Conservation (phyloP, 208 protist species). For the Blastocrithidia nonstop region DNA sequence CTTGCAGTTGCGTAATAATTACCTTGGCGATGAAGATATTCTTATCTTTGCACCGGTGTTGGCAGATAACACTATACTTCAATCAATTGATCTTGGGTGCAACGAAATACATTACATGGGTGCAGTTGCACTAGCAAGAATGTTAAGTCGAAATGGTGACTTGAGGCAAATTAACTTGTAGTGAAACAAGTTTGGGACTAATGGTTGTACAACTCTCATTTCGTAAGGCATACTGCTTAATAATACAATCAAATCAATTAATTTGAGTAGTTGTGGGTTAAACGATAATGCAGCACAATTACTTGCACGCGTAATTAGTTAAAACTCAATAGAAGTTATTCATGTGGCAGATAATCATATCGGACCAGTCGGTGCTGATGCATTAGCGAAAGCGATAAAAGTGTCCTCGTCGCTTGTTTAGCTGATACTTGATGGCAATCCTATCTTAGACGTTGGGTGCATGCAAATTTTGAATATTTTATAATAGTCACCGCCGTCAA, state of each 20-base stretch:
- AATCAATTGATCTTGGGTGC: conserved; percentile 73
- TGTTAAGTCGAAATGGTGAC: conserved; percentile 67
- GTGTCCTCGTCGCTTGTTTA: conserved; percentile 46
- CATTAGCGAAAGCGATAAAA: conserved; percentile 61
- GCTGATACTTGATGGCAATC: conserved; percentile 74
- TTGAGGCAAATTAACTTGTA: conserved; percentile 80
- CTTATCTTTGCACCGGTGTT: conserved; percentile 45
- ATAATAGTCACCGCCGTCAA: conserved; percentile 15
- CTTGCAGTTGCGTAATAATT: conserved; percentile 57
- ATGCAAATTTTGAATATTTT: conserved; percentile 31
- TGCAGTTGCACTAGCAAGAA: conserved; percentile 49
- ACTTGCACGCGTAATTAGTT: conserved; percentile 57
- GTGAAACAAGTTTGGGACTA: conserved; percentile 69
- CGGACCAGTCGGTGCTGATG: conserved; percentile 38
- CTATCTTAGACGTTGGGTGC: conserved; percentile 60
- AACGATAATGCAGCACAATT: conserved; percentile 54
- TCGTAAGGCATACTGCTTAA: conserved; percentile 67
- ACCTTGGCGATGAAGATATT: conserved; percentile 57
- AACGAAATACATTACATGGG: conserved; percentile 69
- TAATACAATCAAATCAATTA: conserved; percentile 83
- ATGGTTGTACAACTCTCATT: conserved; percentile 38
- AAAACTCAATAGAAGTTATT: conserved; percentile 82
- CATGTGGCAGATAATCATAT: conserved; percentile 83
- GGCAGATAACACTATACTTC: conserved; percentile 60
- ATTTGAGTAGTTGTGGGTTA: conserved; percentile 64